phyloP scores from a whole-genome alignment of 2,329 filamentous ascomycete species.

The Xylariaceae sp. region DNA sequence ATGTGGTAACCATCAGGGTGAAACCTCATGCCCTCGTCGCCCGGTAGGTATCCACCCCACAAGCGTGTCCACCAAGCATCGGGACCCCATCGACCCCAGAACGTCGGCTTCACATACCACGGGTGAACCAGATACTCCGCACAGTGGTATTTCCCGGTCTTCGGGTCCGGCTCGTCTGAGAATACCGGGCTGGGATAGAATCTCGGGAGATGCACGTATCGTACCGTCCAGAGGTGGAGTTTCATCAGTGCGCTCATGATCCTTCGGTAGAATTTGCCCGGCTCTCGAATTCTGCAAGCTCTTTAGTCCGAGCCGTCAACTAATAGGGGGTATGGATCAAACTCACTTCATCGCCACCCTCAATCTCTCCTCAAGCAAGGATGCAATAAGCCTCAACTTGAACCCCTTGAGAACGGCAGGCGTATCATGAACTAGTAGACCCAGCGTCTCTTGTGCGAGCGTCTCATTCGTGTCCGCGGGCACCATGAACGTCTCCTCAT shows the following conservation, averaged over 20 bases:
- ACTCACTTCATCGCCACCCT: slow-evolving; percentile 17
- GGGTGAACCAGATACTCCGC: slow-evolving; percentile 43
- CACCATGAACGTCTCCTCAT: slow-evolving; percentile 44
- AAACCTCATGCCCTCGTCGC: slow-evolving; percentile 42
- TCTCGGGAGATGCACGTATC: slow-evolving; percentile 47
- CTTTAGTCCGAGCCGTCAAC: neutral
- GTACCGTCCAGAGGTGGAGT: slow-evolving; percentile 42
- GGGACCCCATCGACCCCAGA: slow-evolving; percentile 45
- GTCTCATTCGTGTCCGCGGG: slow-evolving; percentile 20
- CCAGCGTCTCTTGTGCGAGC: slow-evolving; percentile 44
- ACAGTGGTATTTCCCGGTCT: slow-evolving; percentile 39
- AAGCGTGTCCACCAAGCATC: slow-evolving; percentile 40
- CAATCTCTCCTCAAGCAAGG: slow-evolving; percentile 14
- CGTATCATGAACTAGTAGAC: slow-evolving; percentile 43
- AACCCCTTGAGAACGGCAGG: slow-evolving; percentile 27
- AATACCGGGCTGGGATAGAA: slow-evolving; percentile 27
- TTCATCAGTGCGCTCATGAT: slow-evolving; percentile 37
- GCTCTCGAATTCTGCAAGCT: slow-evolving; percentile 35
- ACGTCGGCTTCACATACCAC: slow-evolving; percentile 47
- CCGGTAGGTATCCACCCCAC: slow-evolving; percentile 43
- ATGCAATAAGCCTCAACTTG: slow-evolving; percentile 10
- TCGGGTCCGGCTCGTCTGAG: slow-evolving; percentile 39
- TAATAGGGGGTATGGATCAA: neutral
- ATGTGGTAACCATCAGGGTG: slow-evolving; percentile 17
- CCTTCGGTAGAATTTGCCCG: slow-evolving; percentile 30